Base-by-base conservation (phyloP, 2,329 filamentous ascomycete species). In the Mollisia scopiformis region DNA sequence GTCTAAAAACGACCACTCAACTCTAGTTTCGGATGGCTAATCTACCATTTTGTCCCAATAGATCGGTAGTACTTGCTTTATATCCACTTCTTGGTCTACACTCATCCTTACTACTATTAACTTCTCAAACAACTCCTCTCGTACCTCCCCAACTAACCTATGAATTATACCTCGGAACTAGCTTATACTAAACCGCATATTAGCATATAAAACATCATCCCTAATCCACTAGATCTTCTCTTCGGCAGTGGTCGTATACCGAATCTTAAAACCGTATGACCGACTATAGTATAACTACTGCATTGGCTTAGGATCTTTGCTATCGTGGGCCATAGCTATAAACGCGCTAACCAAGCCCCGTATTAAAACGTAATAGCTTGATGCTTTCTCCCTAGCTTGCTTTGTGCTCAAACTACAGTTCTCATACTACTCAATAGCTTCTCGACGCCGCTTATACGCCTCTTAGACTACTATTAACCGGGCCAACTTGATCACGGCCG, bases 211-310 rank as follows among this genome's bases (percentile, higher is more conserved):
- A 37, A 37, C 11, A 13, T 37, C 11, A 13, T 37, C 33, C 11
- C 33, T 13, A 37, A 37, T 59, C 56, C 19, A 62, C 16, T 59
- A 16, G 28, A 56, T 43, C 14, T 43, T 47, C 10, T 52, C 50
- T 27, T 59, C 25, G 5, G 56, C 43, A 1, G 50, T 62, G 19
- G 31, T 62, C 23, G 56, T 59, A 56, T 62, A 62, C 51, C 33
- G 41, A 30, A 62, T 62, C 60, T 62, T 62, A 21, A 62, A 62
- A 14, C 30, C 19, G 25, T 62, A 62, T 21, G 43, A 59, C 33
- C 51, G 51, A 35, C 31, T 56, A n/a, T 50, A 23, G 23, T 59
- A 62, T 51, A 62, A 41, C 50, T 43, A 62, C 49, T 62, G 21
- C 46, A 59, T 62, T 10, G 33, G 11, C 33, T 5, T 37, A 37